Evolutionary conservation across 768 basidiomycete species (phyloP), one percentile per base, ranked within the genome.

Genomic region (Naematelia aurantialba): DNA sequence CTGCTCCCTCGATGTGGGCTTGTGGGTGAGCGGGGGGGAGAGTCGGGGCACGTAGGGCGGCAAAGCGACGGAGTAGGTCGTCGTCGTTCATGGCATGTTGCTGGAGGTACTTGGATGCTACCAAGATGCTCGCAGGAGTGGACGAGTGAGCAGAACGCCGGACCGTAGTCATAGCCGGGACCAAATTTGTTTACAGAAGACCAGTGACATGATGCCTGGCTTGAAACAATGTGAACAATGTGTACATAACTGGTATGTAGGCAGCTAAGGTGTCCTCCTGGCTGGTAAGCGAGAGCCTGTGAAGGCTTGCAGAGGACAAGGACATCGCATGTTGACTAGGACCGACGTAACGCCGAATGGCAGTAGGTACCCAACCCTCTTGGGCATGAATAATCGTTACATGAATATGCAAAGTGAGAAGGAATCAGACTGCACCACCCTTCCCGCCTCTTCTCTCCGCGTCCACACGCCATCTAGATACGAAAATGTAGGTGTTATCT

Each of bases 401-500:
- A 39, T 39, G 34, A 8, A 39, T 17, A 39, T 8, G 34, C 8
- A 39, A 39, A 39, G 17, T 17, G 34, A 39, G 34, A 39, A 39
- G 8, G 17, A 39, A 8, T 17, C 34, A 39, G 34, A 39, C 34
- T 39, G 34, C 17, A 39, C 34, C 17, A 39, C 34, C 34, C 17
- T 39, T 17, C 34, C 34, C 34, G 8, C 34, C 17, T 39, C 34
- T 39, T 39, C 34, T 39, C 17, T 39, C 34, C 34, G 62, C 51
- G 26, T 53, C 60, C 27, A 48, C 53, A 13, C 47, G 57, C 24
- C 53, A 60, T 45, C 34, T 17, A 39, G 34, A 17, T 39, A 39
- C 8, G 34, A 8, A 17, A 39, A 17, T 8, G 46, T 53, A 22
- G 51, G 31, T 44, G 53, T 48, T 62, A 91, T 69, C 89, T 85